These are phyloP conservation scores for Biancaea sappan DNA, from an alignment of 306 rosid species.

Conservation along the genomic window DNA sequence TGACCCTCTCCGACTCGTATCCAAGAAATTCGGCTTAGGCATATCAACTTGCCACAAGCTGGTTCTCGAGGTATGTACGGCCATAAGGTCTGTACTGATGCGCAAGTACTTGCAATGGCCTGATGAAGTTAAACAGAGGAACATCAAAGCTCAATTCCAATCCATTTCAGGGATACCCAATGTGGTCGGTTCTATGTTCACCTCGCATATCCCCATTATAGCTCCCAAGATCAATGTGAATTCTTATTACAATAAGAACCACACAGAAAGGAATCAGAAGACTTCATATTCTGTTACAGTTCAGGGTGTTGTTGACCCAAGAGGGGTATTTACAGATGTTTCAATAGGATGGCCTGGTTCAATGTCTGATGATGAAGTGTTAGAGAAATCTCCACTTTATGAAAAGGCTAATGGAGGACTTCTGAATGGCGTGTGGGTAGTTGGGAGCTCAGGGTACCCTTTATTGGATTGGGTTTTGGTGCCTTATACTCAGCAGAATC, in stretches of 20 bases:
- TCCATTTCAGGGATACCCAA: slow-evolving; percentile 77
- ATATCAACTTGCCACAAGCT: slow-evolving; percentile 93
- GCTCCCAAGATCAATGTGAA: slow-evolving; percentile 93
- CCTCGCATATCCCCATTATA: slow-evolving; percentile 86
- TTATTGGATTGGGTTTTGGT: slow-evolving; percentile 93
- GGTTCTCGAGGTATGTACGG: slow-evolving; percentile 90
- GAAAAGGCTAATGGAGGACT: slow-evolving; percentile 76
- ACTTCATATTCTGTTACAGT: slow-evolving; percentile 89
- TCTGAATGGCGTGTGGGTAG: slow-evolving; percentile 76
- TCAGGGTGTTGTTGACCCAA: slow-evolving; percentile 86
- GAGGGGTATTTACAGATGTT: slow-evolving; percentile 78
- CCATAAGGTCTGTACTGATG: slow-evolving; percentile 81
- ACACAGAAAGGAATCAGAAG: slow-evolving; percentile 88
- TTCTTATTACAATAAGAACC: slow-evolving; percentile 84
- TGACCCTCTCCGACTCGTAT: slow-evolving; percentile 85
- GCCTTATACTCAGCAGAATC: slow-evolving; percentile 76
- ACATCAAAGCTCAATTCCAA: slow-evolving; percentile 68
- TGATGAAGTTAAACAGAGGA: slow-evolving; percentile 45
- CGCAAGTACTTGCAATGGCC: slow-evolving; percentile 90
- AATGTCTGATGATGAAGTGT: slow-evolving; percentile 88
- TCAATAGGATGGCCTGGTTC: slow-evolving; percentile 99
- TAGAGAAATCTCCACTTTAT: slow-evolving; percentile 69
- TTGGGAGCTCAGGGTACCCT: slow-evolving; percentile 75
- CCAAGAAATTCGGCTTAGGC: slow-evolving; percentile 82
- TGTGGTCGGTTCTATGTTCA: slow-evolving; percentile 89